Percentiles rank a stretch among this genome's conserved stretches.
Evolutionary conservation across 805 yeast genomes (phyloP).

Genomic region (Debaryomyces prosopidis): DNA sequence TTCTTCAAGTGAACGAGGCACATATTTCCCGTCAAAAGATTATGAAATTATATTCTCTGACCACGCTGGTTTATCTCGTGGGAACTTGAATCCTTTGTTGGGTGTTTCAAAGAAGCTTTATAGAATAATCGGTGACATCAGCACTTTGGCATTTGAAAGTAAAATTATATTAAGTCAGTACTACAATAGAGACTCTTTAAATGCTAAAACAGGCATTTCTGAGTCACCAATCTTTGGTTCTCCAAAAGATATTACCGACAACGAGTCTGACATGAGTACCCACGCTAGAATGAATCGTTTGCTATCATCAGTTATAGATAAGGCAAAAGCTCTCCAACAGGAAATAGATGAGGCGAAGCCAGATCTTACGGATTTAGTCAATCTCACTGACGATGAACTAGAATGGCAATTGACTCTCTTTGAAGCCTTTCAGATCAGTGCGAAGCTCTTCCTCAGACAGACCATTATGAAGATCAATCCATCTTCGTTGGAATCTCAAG

Average conservation of each 20-base stretch:
- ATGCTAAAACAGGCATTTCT: slow-evolving; percentile 12
- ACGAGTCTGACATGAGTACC: slow-evolving; percentile 21
- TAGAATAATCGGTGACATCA: slow-evolving; percentile 66
- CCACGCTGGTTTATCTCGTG: slow-evolving; percentile 31
- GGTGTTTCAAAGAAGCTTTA: slow-evolving; percentile 74
- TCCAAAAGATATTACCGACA: slow-evolving; percentile 13
- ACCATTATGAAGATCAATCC: slow-evolving; percentile 62
- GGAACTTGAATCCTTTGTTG: slow-evolving; percentile 64
- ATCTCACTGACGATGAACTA: slow-evolving; percentile 47
- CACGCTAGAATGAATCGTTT: slow-evolving; percentile 21
- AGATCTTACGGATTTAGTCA: slow-evolving; percentile 44
- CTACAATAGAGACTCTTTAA: slow-evolving; percentile 6
- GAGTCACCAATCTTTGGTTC: not conserved
- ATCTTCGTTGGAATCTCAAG: slow-evolving; percentile 61
- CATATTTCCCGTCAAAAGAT: slow-evolving; percentile 62
- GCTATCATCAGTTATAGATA: slow-evolving; percentile 26
- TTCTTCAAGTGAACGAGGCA: slow-evolving; percentile 57
- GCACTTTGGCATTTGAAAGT: slow-evolving; percentile 55
- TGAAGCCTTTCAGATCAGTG: slow-evolving; percentile 69
- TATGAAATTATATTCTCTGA: slow-evolving; percentile 54
- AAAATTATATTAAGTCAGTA: slow-evolving; percentile 25
- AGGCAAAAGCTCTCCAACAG: slow-evolving; percentile 44
- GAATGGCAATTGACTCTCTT: slow-evolving; percentile 69
- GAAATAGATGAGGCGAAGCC: slow-evolving; percentile 55
- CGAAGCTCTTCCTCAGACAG: slow-evolving; percentile 66